Conservation (phyloP, 2,329 filamentous ascomycete species). For the Epichloe sibirici region DNA sequence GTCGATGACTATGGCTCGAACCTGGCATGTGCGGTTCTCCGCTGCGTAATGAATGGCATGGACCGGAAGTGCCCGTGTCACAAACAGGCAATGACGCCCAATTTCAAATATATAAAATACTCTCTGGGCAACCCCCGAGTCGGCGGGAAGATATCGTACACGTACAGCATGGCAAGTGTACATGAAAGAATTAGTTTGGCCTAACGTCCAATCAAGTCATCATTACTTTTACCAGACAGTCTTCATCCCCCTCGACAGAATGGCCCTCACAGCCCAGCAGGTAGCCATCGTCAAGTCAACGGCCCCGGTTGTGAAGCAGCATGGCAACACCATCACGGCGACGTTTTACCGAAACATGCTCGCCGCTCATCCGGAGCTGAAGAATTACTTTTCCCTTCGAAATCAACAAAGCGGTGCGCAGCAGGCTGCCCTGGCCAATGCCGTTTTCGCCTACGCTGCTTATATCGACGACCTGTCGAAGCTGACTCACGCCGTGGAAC, state of each 20-base stretch:
- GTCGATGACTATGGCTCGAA: neutral
- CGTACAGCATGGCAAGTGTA: too few relatives aligned
- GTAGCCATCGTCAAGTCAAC: conserved; percentile 64
- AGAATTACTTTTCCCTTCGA: conserved; percentile 58
- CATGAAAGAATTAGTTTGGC: neutral
- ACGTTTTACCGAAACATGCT: conserved; percentile 63
- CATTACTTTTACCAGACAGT: neutral
- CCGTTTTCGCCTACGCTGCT: conserved; percentile 60
- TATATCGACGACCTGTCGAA: conserved; percentile 58
- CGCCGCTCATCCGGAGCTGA: conserved; percentile 48
- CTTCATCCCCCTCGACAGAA: conserved; percentile 10
- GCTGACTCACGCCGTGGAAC: conserved; percentile 44
- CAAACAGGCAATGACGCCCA: too few relatives aligned
- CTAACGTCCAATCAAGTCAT: neutral
- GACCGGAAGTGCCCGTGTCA: neutral
- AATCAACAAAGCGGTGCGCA: conserved; percentile 59
- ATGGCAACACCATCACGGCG: conserved; percentile 58
- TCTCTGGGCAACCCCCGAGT: neutral
- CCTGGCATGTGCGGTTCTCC: conserved; percentile 3
- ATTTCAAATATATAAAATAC: neutral
- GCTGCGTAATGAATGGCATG: neutral
- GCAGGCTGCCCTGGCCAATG: conserved; percentile 53
- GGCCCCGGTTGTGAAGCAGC: conserved; percentile 55
- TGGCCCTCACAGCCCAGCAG: conserved; percentile 50
- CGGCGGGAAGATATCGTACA: too few relatives aligned